Percentiles rank a stretch among this genome's conserved stretches.
Conservation (phyloP, 116 monocot genomes). For the Dioscorea cayenensis region DNA sequence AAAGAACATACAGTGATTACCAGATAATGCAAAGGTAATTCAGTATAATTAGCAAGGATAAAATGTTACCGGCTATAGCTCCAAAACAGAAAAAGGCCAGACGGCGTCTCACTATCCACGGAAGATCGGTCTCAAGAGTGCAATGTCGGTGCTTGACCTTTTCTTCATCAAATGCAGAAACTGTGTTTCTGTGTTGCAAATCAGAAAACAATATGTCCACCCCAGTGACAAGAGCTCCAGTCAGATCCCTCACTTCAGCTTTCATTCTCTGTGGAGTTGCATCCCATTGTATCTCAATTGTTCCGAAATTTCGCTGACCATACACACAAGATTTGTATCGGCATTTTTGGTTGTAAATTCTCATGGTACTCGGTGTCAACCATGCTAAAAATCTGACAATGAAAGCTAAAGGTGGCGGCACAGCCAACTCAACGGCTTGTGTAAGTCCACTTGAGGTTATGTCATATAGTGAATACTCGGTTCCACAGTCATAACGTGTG, state of each 20-base stretch:
- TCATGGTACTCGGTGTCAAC: slow-evolving; percentile 62
- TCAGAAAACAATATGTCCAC: slow-evolving; percentile 48
- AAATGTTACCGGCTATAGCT: slow-evolving; percentile 33
- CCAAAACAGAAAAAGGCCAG: slow-evolving; percentile 33
- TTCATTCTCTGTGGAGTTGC: slow-evolving; percentile 44
- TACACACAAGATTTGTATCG: slow-evolving; percentile 63
- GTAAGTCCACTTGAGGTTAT: slow-evolving; percentile 88
- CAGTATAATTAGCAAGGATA: background rate
- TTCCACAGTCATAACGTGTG: slow-evolving; percentile 64
- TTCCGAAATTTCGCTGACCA: slow-evolving; percentile 75
- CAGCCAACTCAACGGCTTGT: slow-evolving; percentile 56
- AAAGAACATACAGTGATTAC: background rate
- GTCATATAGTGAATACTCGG: slow-evolving; percentile 63
- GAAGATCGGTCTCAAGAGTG: slow-evolving; percentile 50
- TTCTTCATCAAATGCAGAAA: slow-evolving; percentile 3
- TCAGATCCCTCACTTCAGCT: slow-evolving; percentile 43
- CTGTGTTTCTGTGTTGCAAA: slow-evolving; percentile 14
- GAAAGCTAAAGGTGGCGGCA: slow-evolving; percentile 26
- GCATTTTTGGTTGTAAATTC: slow-evolving; percentile 48
- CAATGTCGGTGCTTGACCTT: slow-evolving; percentile 27
- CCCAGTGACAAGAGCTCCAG: slow-evolving; percentile 35
- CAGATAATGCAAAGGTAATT: background rate
- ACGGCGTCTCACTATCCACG: slow-evolving; percentile 40
- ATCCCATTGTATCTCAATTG: slow-evolving; percentile 72
- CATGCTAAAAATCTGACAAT: slow-evolving; percentile 42